phyloP scores from a whole-genome alignment of 2,329 filamentous ascomycete species.

The Keithomyces neogunnii region DNA sequence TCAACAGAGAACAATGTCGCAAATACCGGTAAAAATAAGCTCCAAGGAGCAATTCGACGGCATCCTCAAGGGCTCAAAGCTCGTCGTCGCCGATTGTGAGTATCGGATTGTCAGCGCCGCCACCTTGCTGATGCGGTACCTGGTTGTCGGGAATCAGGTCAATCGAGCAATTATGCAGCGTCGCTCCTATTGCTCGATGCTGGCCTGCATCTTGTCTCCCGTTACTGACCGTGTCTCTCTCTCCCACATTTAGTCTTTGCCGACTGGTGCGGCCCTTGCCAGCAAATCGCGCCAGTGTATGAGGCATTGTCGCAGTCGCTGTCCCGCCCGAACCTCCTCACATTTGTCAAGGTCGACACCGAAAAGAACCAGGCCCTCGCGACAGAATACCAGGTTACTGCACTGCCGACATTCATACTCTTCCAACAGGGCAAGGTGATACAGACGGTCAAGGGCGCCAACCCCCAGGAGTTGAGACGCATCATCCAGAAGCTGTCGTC shows the following conservation, averaged over 20 bases:
- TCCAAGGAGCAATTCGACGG: conserved; percentile 56
- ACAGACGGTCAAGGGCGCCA: conserved; percentile 65
- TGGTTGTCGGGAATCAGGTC: too few species aligned
- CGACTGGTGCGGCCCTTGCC: conserved; percentile 79
- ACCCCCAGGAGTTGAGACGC: conserved; percentile 60
- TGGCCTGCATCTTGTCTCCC: neutral
- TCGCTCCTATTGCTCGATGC: conserved; percentile 9
- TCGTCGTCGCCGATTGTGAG: conserved; percentile 88
- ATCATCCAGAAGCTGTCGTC: conserved; percentile 62
- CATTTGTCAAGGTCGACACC: conserved; percentile 81
- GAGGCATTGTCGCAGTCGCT: conserved; percentile 65
- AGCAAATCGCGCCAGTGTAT: conserved; percentile 74
- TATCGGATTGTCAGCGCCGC: neutral
- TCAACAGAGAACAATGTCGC: conserved; percentile 17
- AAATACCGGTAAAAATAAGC: conserved; percentile 23
- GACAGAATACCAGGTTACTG: conserved; percentile 61
- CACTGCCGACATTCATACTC: conserved; percentile 86
- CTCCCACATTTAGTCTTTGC: conserved; percentile 61
- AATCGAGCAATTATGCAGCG: too few species aligned
- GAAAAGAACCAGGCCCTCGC: conserved; percentile 70
- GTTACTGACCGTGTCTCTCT: neutral
- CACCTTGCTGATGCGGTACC: too few species aligned
- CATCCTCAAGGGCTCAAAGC: conserved; percentile 61
- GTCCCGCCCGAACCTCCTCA: conserved; percentile 62
- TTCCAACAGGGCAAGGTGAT: conserved; percentile 64